These are phyloP conservation scores for Medicago lupulina DNA, from an alignment of 306 rosid genomes.

Conservation along the genomic window DNA sequence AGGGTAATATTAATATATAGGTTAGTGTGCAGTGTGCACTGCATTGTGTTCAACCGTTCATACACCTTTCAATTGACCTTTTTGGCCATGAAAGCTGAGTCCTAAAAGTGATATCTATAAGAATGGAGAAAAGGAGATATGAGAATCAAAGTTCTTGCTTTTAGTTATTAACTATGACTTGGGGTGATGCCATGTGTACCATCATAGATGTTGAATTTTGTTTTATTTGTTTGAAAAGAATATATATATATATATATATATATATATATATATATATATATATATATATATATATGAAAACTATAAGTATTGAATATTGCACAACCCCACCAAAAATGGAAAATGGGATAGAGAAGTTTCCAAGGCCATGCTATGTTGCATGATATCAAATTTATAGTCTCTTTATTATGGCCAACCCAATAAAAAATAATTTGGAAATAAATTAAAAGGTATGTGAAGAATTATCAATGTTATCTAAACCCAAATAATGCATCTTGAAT, in stretches of 20 bases:
- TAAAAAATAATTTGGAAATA: slow-evolving; percentile 44
- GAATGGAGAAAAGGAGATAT: slow-evolving; percentile 31
- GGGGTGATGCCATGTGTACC: slow-evolving; percentile 75
- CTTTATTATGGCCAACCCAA: slow-evolving; percentile 51
- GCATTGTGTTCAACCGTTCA: slow-evolving; percentile 35
- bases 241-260: too few species aligned
- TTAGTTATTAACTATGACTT: slow-evolving; percentile 39
- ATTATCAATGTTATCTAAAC: slow-evolving; percentile 59
- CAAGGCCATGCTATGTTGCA: slow-evolving; percentile 42
- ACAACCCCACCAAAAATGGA: slow-evolving; percentile 44
- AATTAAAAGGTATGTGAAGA: slow-evolving; percentile 47
- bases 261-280: too few species aligned
- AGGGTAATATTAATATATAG: slow-evolving; percentile 26
- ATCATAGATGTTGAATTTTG: slow-evolving; percentile 22
- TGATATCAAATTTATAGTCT: slow-evolving; percentile 43
- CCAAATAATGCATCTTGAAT: slow-evolving; percentile 63
- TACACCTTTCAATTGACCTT: slow-evolving; percentile 41
- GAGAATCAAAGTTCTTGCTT: slow-evolving; percentile 40
- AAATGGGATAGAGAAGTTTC: slow-evolving; percentile 36
- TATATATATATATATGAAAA: too few species aligned
- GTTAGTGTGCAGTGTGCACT: slow-evolving; percentile 31
- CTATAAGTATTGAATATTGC: slow-evolving; percentile 34
- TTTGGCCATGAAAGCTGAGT: slow-evolving; percentile 45
- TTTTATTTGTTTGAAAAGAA: slow-evolving; percentile 26
- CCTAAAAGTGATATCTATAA: slow-evolving; percentile 27